Base-by-base conservation (phyloP, 306 rosid genomes). In the Quercus robur region DNA sequence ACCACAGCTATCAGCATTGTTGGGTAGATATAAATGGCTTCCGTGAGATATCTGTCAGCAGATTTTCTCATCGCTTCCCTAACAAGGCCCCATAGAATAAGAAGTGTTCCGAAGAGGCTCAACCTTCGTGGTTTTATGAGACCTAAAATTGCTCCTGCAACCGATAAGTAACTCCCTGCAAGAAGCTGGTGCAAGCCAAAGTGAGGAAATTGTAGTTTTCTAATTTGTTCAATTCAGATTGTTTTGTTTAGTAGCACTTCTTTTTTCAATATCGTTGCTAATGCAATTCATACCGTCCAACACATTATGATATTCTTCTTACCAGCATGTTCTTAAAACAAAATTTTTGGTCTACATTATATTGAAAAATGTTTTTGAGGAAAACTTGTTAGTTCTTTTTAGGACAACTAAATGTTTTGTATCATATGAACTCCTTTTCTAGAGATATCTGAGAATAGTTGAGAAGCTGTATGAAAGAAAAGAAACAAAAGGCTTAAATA, bases 81-180 rank as follows among this genome's bases (percentile, higher is more conserved):
- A 69, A 83, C 74, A 52, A 94, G 80, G 57, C 95, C 97, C 97
- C 97, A 94, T 54, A 87, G 41, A 15, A 91, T 44, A 77, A 92
- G 80, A 31, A 94, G 92, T 74, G 83, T 84, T 56, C 97, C 97
- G 59, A 86, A 81, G 70, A 92, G 81, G 77, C 97, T 84, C 90
- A 84, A 85, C 85, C 94, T 90, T 5, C 97, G 91, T 14, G 88
- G 92, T 83, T 73, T 91, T 66, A 91, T 76, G 63, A 90, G 68
- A 64, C 98, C 89, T 64, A 69, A 31, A 35, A 92, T 75, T 75
- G 97, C 94, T 76, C 97, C 98, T 78, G 85, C 94, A 26, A 91
- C 97, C 4, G 88, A 79, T 58, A 94, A 78, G 79, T 94, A 94
- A 87, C 98, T 87, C 85, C 98, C 97, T 15, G 81, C 94, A 71